Evolutionary conservation across 2,329 filamentous ascomycete genomes (phyloP), one percentile per base, ranked within the genome.

Genomic region (Tolypocladium pustulatum): DNA sequence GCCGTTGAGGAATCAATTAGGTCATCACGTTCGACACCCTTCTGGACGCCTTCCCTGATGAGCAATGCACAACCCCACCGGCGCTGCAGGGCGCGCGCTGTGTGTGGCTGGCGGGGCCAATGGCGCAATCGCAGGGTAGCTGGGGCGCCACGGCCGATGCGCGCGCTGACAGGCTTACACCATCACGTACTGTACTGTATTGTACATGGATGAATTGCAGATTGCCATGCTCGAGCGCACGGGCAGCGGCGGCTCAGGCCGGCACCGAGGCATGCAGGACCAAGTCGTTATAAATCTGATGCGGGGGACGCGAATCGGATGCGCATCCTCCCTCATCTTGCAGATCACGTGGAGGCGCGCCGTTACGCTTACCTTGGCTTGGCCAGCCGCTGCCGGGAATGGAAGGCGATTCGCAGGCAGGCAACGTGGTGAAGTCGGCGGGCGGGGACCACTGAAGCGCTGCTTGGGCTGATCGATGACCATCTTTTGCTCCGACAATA

Each of bases 1-100:
- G n/a, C 37, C 38, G 6, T n/a, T 46, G 41, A 32, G 38, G 27
- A 56, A 56, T 55, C 54, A 30, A 55, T 55, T 55, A 55, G 54
- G 54, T 55, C 54, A 55, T 32, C 13, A 12, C 37, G 6, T 55
- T 55, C 37, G 54, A 55, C 34, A 30, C 36, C 38, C 38, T 46
- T 46, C 54, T 36, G 37, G 54, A 56, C 54, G 38, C 54, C 38
- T 56, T 56, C 38, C 30, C 37, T 56, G 54, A 38, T 55, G 54
- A 55, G 54, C 54, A 46, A 46, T 46, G 22, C 43, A 46, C 7
- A 25, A 22, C 40, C 43, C 40, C 43, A 27, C 43, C 4, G 41
- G 41, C 38, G 38, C n/a, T n/a, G n/a, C n/a, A n/a, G n/a, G n/a
- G n/a, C n/a, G n/a, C n/a, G 20, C n/a, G 20, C 40, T n/a, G n/a